Percentiles rank a stretch among this genome's conserved stretches.
These are phyloP conservation scores for Apostasia ramifera DNA, from an alignment of 106 monocot species.

Conservation along the genomic window DNA sequence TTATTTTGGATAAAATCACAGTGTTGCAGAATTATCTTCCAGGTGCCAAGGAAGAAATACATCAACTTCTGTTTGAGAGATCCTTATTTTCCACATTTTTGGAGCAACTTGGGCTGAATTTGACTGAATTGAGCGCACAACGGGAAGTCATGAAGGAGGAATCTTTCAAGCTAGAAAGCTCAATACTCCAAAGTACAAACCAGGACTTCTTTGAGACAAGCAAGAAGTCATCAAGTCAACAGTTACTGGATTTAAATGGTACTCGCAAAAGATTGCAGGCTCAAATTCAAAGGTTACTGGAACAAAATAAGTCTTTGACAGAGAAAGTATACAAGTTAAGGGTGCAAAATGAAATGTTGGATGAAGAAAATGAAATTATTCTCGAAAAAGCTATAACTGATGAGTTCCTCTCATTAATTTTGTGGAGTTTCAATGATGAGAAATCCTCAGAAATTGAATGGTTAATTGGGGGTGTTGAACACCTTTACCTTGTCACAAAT, in stretches of 20 bases:
- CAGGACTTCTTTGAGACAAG: conserved; percentile 17
- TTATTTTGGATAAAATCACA: conserved; percentile 10
- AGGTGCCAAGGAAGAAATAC: conserved; percentile 15
- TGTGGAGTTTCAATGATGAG: conserved; percentile 31
- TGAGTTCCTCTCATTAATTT: conserved; percentile 36
- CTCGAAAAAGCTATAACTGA: conserved; percentile 23
- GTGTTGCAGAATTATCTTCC: conserved; percentile 3
- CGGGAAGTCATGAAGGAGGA: conserved; percentile 33
- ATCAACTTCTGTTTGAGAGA: conserved; percentile 35
- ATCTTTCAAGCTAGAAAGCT: conserved; percentile 24
- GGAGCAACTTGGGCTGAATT: conserved; percentile 30
- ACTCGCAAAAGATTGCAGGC: conserved; percentile 13
- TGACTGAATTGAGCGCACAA: conserved; percentile 22
- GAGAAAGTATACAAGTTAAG: conserved; percentile 15
- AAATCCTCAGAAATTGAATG: conserved; percentile 21
- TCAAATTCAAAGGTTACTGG: conserved; percentile 30
- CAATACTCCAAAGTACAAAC: conserved; percentile 27
- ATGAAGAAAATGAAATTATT: conserved; percentile 30
- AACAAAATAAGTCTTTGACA: conserved; percentile 31
- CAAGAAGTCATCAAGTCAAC: conserved; percentile 7
- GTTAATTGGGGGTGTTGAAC: conserved; percentile 15
- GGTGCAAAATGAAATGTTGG: conserved; percentile 20
- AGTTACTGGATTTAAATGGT: conserved; percentile 24
- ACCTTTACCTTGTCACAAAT: conserved; percentile 11
- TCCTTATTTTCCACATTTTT: conserved; percentile 43